Conservation (phyloP, 1,284 basidiomycete species). For the Xerocomus subilludens region DNA sequence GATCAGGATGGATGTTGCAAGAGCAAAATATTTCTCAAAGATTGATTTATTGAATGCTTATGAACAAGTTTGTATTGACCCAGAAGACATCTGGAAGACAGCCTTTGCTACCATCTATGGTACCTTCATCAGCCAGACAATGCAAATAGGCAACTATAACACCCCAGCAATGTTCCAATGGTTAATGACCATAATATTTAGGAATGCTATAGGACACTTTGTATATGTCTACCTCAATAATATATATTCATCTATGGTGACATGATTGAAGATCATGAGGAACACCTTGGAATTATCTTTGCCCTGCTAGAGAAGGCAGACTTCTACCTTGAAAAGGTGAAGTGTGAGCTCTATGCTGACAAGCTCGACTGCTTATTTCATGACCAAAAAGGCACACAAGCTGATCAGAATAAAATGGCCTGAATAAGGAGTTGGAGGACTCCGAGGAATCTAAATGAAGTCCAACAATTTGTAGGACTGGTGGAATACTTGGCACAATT, state of each 20-base stretch:
- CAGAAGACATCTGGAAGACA: slow-evolving; percentile 34
- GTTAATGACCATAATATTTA: slow-evolving; percentile 52
- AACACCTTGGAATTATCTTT: slow-evolving; percentile 47
- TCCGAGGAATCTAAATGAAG: slow-evolving; percentile 41
- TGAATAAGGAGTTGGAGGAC: background rate
- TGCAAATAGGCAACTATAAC: slow-evolving; percentile 55
- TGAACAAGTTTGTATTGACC: slow-evolving; percentile 50
- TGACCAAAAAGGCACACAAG: slow-evolving; percentile 47
- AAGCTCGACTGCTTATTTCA: slow-evolving; percentile 43
- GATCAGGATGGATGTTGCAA: slow-evolving; percentile 44
- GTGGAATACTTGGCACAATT: slow-evolving; percentile 57
- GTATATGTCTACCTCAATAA: slow-evolving; percentile 27
- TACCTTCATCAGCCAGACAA: slow-evolving; percentile 45
- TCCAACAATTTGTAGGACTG: slow-evolving; percentile 57
- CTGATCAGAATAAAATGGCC: slow-evolving; percentile 37
- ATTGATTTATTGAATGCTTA: slow-evolving; percentile 53
- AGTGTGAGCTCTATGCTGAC: background rate
- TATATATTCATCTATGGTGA: slow-evolving; percentile 10
- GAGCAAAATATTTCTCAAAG: slow-evolving; percentile 40
- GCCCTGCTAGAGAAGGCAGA: slow-evolving; percentile 41
- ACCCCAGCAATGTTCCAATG: slow-evolving; percentile 52
- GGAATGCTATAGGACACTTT: slow-evolving; percentile 45
- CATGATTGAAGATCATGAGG: background rate
- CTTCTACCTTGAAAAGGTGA: slow-evolving; percentile 37
- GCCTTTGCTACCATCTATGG: slow-evolving; percentile 28